Evolutionary conservation across 495 filamentous ascomycete genomes (phyloP).

Genomic region (Venustampulla echinocandica): DNA sequence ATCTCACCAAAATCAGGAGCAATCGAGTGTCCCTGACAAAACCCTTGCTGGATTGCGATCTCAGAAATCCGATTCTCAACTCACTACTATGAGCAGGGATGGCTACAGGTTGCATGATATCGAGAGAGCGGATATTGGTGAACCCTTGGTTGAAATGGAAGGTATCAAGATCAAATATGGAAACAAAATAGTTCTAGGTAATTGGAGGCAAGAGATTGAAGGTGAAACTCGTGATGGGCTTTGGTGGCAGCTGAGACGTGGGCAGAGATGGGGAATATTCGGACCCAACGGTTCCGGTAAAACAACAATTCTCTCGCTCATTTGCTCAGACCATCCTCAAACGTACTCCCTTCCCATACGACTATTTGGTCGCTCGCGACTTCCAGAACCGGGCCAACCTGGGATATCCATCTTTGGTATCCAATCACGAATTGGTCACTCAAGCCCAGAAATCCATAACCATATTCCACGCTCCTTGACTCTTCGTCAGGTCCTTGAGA

Average conservation of each 20-base stretch:
- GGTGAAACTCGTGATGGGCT: slow-evolving; percentile 46
- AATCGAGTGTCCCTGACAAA: not conserved
- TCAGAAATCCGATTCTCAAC: too few species aligned
- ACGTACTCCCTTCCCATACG: slow-evolving; percentile 81
- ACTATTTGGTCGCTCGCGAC: slow-evolving; percentile 71
- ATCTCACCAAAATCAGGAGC: not conserved
- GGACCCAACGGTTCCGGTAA: slow-evolving; percentile 88
- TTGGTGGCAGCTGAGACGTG: slow-evolving; percentile 72
- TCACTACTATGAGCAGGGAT: too few species aligned
- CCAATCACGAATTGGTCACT: slow-evolving; percentile 82
- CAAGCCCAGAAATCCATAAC: slow-evolving; percentile 85
- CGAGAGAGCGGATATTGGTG: slow-evolving; percentile 21
- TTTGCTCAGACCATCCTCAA: slow-evolving; percentile 93
- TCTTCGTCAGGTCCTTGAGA: slow-evolving; percentile 66
- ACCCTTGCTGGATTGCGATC: too few species aligned
- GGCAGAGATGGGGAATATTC: slow-evolving; percentile 84
- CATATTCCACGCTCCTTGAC: slow-evolving; percentile 79
- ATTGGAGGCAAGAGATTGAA: slow-evolving; percentile 57
- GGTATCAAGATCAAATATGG: slow-evolving; percentile 74
- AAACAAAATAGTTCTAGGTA: slow-evolving; percentile 63
- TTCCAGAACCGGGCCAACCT: slow-evolving; percentile 60
- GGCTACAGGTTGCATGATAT: slow-evolving; percentile 19
- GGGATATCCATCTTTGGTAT: slow-evolving; percentile 89
- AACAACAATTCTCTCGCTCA: slow-evolving; percentile 83
- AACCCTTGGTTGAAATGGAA: slow-evolving; percentile 77